Evolutionary conservation across 352 stramenopile species (phyloP).

Genomic region (Globisporangium sylvaticum): DNA sequence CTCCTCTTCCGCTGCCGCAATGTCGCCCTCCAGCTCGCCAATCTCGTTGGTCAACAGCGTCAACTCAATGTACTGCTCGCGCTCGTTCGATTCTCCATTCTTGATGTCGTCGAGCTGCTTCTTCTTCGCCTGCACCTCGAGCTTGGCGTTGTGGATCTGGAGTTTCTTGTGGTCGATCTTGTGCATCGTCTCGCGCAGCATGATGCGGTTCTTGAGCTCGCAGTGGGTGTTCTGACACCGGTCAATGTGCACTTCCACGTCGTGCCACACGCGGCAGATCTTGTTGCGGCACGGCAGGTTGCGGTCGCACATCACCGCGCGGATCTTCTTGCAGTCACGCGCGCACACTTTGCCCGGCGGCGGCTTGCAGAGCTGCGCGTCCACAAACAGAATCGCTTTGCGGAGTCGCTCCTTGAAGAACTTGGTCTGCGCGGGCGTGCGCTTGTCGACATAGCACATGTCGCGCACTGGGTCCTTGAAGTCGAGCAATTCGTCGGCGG

Average conservation of each 20-base stretch:
- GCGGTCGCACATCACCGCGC: constrained; percentile 60
- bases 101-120: constrained; percentile 32
- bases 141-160: constrained; percentile 30
- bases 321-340: constrained; percentile 58
- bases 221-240: constrained; percentile 61
- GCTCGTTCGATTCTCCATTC: constrained; percentile 19
- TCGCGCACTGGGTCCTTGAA: constrained; percentile 70
- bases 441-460: constrained; percentile 57
- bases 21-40: constrained; percentile 57
- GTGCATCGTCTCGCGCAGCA: constrained; percentile 72
- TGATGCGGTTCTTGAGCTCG: constrained; percentile 68
- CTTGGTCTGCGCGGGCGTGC: constrained; percentile 41
- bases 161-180: constrained; percentile 65
- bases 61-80: constrained; percentile 29
- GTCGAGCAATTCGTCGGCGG: constrained; percentile 46
- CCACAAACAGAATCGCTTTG: constrained; percentile 66
- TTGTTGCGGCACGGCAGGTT: constrained; percentile 64
- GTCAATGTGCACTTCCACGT: constrained; percentile 66
- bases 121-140: constrained; percentile 38
- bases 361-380: constrained; percentile 56
- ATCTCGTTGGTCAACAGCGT: constrained; percentile 53
- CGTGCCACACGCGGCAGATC: constrained; percentile 66
- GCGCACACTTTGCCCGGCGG: constrained; percentile 39
- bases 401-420: constrained; percentile 71
- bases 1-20: constrained; percentile 46